Evolutionary conservation across 306 rosid species (phyloP).

Genomic region (Medicago ruthenica): DNA sequence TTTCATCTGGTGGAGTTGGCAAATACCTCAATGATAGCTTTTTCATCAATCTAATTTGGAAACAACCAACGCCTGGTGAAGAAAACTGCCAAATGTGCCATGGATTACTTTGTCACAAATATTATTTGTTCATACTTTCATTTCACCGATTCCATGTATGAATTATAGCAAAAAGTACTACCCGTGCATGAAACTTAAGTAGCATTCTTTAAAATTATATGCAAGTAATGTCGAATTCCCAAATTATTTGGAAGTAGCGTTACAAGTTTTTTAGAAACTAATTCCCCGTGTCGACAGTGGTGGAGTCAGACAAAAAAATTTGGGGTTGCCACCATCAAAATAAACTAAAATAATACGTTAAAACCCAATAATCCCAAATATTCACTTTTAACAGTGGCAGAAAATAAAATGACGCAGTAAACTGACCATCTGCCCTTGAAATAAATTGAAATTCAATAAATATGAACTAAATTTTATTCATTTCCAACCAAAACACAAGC

Average conservation of each 20-base stretch:
- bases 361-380: slow-evolving; percentile 6
- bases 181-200: too few species aligned
- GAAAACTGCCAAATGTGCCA: neutral
- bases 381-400: too few species aligned
- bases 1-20: slow-evolving; percentile 40
- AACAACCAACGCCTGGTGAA: neutral
- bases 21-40: neutral
- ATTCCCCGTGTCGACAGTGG: too few species aligned
- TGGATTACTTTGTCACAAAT: neutral
- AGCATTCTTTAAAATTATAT: too few species aligned
- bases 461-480: neutral
- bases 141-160: neutral
- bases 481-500: slow-evolving; percentile 23
- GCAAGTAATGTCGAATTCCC: too few species aligned
- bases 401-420: neutral
- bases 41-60: slow-evolving; percentile 12
- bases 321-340: too few species aligned
- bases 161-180: neutral
- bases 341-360: too few species aligned
- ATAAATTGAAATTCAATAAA: neutral
- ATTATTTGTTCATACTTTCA: neutral
- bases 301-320: too few species aligned
- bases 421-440: neutral
- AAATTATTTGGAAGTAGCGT: too few species aligned
- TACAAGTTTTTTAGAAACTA: too few species aligned